Evolutionary conservation across 305 asterid species (phyloP).

Genomic region (Fraxinus nigra): DNA sequence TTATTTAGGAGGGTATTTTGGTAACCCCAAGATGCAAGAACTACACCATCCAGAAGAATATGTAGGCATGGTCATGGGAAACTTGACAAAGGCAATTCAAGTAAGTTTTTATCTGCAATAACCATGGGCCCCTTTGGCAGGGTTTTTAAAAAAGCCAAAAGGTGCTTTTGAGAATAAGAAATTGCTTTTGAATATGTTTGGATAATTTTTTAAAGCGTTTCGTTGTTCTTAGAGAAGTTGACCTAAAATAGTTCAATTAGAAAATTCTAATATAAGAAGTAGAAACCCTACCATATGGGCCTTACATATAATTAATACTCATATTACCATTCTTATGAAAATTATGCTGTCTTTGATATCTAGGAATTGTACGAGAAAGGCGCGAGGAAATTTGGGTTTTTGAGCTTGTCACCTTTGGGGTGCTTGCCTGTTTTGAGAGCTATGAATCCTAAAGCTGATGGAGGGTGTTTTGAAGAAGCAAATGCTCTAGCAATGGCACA

Average conservation of each 20-base stretch:
- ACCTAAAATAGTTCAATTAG: no score
- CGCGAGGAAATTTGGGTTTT: constrained; percentile 48
- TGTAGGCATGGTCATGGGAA: constrained; percentile 47
- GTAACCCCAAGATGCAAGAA: constrained; percentile 44
- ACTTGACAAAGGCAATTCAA: constrained; percentile 47
- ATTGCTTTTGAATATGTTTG: not conserved
- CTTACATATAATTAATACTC: not conserved
- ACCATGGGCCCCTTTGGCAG: not conserved
- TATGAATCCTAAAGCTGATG: constrained; percentile 27
- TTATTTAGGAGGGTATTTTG: constrained; percentile 57
- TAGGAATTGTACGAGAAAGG: constrained; percentile 50
- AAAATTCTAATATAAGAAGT: no score
- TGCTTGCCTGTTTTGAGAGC: constrained; percentile 57
- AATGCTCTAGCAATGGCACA: constrained; percentile 52
- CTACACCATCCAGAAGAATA: constrained; percentile 42
- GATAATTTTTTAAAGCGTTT: no score
- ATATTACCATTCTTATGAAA: not conserved
- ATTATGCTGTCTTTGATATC: not conserved
- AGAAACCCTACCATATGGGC: not conserved
- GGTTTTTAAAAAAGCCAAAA: not conserved
- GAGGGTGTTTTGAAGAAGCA: constrained; percentile 52
- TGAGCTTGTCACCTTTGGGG: constrained; percentile 46
- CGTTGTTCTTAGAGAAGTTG: no score
- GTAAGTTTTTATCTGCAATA: constrained; percentile 24
- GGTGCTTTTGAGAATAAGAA: not conserved